Conservation (phyloP, 805 yeast species). For the Torulaspora indica region DNA sequence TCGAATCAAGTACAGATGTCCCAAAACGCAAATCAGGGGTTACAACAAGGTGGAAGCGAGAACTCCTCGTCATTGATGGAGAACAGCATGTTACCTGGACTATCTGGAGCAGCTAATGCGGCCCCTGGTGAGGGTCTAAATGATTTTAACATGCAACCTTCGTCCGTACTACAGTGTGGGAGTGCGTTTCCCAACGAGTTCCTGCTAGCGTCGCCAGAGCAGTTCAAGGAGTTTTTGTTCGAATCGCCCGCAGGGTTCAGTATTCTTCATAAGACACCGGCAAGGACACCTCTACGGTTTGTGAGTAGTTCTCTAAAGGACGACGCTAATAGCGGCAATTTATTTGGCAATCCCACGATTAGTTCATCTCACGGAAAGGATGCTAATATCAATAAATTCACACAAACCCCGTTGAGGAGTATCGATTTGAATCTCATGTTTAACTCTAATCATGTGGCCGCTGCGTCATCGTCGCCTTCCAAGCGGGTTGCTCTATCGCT, state of each 20-base stretch:
- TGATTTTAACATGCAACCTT: conserved; percentile 36
- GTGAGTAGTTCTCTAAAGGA: conserved; percentile 11
- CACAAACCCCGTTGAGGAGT: conserved; percentile 31
- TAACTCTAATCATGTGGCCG: conserved; percentile 22
- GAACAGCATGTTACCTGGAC: conserved; percentile 25
- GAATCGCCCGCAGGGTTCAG: conserved; percentile 34
- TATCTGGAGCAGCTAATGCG: conserved; percentile 7
- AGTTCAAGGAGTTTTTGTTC: conserved; percentile 33
- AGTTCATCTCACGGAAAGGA: conserved; percentile 3
- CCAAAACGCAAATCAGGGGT: conserved; percentile 5
- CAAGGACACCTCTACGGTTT: conserved; percentile 35
- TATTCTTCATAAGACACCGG: conserved; percentile 34
- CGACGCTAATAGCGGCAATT: conserved; percentile 4
- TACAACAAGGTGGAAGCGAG: conserved; percentile 10
- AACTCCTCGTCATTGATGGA: conserved; percentile 28
- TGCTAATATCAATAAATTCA: conserved; percentile 4
- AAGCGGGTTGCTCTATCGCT: conserved; percentile 28
- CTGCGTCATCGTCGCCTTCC: conserved; percentile 30
- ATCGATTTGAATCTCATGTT: conserved; percentile 35
- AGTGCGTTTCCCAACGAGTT: conserved; percentile 29
- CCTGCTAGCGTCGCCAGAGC: conserved; percentile 35
- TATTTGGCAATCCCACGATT: conserved; percentile 9
- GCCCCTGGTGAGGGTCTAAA: conserved; percentile 22
- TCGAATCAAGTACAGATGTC: conserved; percentile 20
- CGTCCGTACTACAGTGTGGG: conserved; percentile 30